Base-by-base conservation (phyloP, 129 eudicot species). In the Dittrichia graveolens region DNA sequence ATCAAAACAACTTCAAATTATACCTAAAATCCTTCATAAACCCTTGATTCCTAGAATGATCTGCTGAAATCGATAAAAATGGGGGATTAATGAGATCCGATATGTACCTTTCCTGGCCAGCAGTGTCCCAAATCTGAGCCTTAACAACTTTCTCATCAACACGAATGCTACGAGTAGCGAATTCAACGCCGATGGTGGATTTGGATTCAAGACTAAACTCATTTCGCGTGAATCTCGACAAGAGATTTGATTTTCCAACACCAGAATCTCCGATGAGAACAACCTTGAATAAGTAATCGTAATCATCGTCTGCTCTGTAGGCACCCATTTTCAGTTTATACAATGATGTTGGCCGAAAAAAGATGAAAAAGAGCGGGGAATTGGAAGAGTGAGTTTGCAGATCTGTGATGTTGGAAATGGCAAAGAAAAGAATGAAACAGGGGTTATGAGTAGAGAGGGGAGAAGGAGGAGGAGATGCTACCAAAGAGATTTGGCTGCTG, bases 71-170 rank as follows among this genome's bases (percentile, higher is more conserved):
- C 52, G 45, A 70, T 58, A 31, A 18, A 31, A 46, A 67, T 7
- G 48, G 24, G 39, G 4, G 31, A 24, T 6, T 56, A 18, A 8
- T 35, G 3, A 24, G 79, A 67, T 67, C 62, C 65, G 61, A 38
- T 8, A 8, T 7, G 13, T 83, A 85, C 90, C 90, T 52, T 76
- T 85, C 90, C 49, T 85, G 90, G 60, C 90, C 88, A 58, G 87
- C 88, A 44, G 87, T 83, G 63, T 86, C 88, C 91, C 91, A 86
- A 83, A 86, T 83, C 88, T 86, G 91, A 19, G 91, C 91, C 72
- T 86, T 86, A 31, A 86, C 88, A 39, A 86, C 91, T 75, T 86
- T 86, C 66, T 86, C 87, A 12, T 77, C 82, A 13, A 83, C 91
- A 37, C 75, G 82, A 64, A 82, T 85, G 61, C 84, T 81, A 14